Percentiles rank a stretch among this genome's conserved stretches.
Evolutionary conservation across 129 eudicot genomes (phyloP).

Genomic region (Centella asiatica): DNA sequence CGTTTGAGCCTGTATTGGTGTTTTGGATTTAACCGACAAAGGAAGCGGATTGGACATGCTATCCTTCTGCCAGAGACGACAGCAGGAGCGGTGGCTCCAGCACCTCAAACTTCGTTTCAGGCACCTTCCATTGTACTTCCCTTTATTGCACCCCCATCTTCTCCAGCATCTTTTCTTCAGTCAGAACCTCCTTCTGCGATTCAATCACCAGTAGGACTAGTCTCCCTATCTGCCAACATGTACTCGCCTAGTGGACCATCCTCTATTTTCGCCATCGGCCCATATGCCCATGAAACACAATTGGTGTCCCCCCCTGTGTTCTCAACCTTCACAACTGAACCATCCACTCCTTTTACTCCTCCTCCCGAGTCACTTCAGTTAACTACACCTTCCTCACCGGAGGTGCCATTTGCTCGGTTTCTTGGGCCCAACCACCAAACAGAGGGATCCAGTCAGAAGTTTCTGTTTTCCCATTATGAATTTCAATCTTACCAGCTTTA

Average conservation of each 20-base stretch:
- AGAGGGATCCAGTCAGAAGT: constrained; percentile 35
- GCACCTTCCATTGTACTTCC: constrained; percentile 47
- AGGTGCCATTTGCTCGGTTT: constrained; percentile 92
- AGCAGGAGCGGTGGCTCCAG: constrained; percentile 31
- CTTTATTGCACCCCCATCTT: constrained; percentile 92
- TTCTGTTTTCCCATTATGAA: constrained; percentile 35
- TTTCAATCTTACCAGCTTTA: constrained; percentile 56
- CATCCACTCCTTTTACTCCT: constrained; percentile 93
- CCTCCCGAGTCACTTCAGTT: constrained; percentile 84
- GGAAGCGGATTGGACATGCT: constrained; percentile 71
- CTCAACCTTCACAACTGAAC: constrained; percentile 87
- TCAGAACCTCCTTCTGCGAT: constrained; percentile 79
- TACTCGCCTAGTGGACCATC: constrained; percentile 82
- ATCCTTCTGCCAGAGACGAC: constrained; percentile 55
- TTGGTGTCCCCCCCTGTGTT: constrained; percentile 86
- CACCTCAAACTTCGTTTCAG: constrained; percentile 34
- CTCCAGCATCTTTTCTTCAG: constrained; percentile 88
- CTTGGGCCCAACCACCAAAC: constrained; percentile 56
- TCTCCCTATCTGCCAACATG: constrained; percentile 63
- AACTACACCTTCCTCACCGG: constrained; percentile 97
- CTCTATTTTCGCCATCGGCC: constrained; percentile 83
- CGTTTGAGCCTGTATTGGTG: constrained; percentile 79
- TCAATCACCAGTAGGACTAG: constrained; percentile 65
- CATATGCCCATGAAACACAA: constrained; percentile 92
- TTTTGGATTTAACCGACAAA: constrained; percentile 60